These are phyloP conservation scores for Metschnikowia aberdeeniae DNA, from an alignment of 805 yeast genomes.

Conservation along the genomic window DNA sequence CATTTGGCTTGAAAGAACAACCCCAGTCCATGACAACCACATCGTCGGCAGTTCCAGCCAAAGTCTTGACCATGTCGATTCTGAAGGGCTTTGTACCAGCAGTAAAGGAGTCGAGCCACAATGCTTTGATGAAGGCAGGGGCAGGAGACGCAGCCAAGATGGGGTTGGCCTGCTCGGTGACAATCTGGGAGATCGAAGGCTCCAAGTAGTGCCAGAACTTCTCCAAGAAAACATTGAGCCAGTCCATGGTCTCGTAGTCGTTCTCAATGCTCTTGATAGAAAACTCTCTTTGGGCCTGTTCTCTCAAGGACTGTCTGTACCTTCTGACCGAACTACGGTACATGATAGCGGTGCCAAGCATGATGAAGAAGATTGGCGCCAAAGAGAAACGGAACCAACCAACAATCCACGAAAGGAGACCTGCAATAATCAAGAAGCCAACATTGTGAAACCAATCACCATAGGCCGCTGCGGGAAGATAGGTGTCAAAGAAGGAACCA, in stretches of 20 bases:
- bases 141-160: slow-evolving; percentile 69
- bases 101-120: slow-evolving; percentile 87
- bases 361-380: slow-evolving; percentile 76
- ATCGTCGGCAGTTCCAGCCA: slow-evolving; percentile 85
- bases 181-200: slow-evolving; percentile 83
- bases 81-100: slow-evolving; percentile 95
- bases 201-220: slow-evolving; percentile 91
- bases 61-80: slow-evolving; percentile 82
- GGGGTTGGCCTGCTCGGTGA: slow-evolving; percentile 81
- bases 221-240: slow-evolving; percentile 86
- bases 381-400: slow-evolving; percentile 76
- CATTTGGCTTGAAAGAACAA: slow-evolving; percentile 88
- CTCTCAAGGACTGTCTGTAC: slow-evolving; percentile 70
- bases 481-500: slow-evolving; percentile 70
- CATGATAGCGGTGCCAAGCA: slow-evolving; percentile 56
- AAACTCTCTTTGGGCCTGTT: slow-evolving; percentile 80
- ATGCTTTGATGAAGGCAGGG: slow-evolving; percentile 77
- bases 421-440: slow-evolving; percentile 65
- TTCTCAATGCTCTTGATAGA: slow-evolving; percentile 76
- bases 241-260: slow-evolving; percentile 91
- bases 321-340: slow-evolving; percentile 83
- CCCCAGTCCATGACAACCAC: slow-evolving; percentile 98
- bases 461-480: slow-evolving; percentile 68
- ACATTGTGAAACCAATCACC: slow-evolving; percentile 97
- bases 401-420: slow-evolving; percentile 67